Base-by-base conservation (phyloP, 768 basidiomycete species). In the Agaricus sinodeliciosus region DNA sequence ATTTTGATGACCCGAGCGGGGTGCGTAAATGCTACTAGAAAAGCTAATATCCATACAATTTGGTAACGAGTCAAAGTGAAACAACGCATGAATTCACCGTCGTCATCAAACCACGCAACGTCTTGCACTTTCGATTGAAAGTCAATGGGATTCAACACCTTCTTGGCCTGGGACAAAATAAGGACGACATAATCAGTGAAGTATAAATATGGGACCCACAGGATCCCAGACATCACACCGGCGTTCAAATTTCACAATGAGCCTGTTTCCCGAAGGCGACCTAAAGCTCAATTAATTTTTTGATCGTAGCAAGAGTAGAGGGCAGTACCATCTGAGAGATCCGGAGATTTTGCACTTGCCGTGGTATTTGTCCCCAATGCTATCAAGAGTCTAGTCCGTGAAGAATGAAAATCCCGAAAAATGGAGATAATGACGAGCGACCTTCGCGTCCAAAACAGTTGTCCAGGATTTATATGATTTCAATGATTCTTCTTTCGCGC, bases 21-120 rank as follows among this genome's bases (percentile, higher is more conserved):
- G n/a, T n/a, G n/a, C n/a, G n/a, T n/a, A n/a, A n/a, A n/a, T n/a
- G 51, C 51, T 26, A 52, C 43, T 3, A 50, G 49, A 41, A 50
- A 43, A 11, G 40, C 49, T 50, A 9, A 18, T 3, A 9, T 41
- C 11, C 16, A 9, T 13, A 1, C 51, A 35, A n/a, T n/a, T 31
- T 31, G 26, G 28, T n/a, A 19, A 39, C n/a, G 12, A 36, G 3
- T 9, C 12, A 37, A 11, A 9, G 2, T 13, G 16, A 31, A n/a
- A 16, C n/a, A n/a, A 5, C 13, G 28, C 37, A 18, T 31, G 4
- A 22, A 15, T 28, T 18, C 28, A 42, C 49, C 28, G 9, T 50
- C 49, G 13, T 50, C 49, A 1, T 27, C 49, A 42, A 16, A 50
- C 49, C 49, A 50, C 42, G 41, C 26, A 13, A 50, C 27, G 18